Evolutionary conservation across 2,329 filamentous ascomycete species (phyloP), one percentile per base, ranked within the genome.

Genomic region (Aspergillus jensenii): DNA sequence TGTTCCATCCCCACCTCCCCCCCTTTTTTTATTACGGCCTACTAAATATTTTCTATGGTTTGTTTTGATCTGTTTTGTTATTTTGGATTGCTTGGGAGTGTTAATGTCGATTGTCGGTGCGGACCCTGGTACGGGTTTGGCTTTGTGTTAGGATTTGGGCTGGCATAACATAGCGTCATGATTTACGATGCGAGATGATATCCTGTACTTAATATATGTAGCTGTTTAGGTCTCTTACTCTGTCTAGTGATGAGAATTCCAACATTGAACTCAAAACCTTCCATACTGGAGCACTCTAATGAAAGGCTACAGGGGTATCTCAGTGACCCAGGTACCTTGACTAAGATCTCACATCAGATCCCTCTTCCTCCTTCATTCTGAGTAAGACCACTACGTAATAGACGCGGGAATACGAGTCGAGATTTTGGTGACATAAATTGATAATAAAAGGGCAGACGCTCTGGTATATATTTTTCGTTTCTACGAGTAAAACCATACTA

Each of bases 191-290:
- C 17, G 9, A 31, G 27, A 25, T 35, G 43, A 47, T 41, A 55
- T 48, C 41, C 51, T 54, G 51, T 54, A 54, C 41, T 37, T n/a
- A 23, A 54, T 54, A 51, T 51, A 54, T 19, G 3, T 33, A 27
- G 11, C 21, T 40, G 9, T 40, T 39, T 23, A 8, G 11, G 15
- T 4, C 25, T 47, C 12, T 47, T 33, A 17, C 15, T 48, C 35
- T 37, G 35, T 37, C 35, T 37, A n/a, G 15, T 37, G 35, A 37
- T 37, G 12, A 25, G 2, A 9, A 37, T 37, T 14, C 6, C 6
- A 19, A 25, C 23, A 23, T 27, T 46, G 15, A 37, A 31, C 27
- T 31, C 27, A 31, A 31, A 31, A 11, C 27, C 27, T 11, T 31
- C 9, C 9, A 31, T 31, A 11, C 3, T 31, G 27, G 9, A 31